Conservation (phyloP, 352 stramenopile species). For the Globisporangium polare region DNA sequence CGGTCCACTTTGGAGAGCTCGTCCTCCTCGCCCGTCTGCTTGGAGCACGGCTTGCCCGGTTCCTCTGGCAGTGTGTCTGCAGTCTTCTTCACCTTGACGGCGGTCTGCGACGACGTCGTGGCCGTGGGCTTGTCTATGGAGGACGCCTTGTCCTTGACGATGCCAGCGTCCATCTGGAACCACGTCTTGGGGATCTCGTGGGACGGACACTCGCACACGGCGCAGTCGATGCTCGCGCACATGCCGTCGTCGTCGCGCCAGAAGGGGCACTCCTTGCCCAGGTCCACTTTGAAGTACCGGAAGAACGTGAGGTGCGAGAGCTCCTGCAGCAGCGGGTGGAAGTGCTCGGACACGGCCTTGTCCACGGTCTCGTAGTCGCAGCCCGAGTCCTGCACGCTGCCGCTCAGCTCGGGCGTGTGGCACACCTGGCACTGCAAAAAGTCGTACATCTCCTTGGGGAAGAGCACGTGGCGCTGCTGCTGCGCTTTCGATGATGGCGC, state of each 20-base stretch:
- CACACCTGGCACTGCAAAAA: slow-evolving; percentile 80
- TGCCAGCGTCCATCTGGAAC: slow-evolving; percentile 52
- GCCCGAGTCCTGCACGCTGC: slow-evolving; percentile 78
- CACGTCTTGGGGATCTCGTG: slow-evolving; percentile 84
- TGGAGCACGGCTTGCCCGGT: slow-evolving; percentile 46
- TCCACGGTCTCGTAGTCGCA: slow-evolving; percentile 86
- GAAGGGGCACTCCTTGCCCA: slow-evolving; percentile 86
- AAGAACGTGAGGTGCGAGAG: slow-evolving; percentile 87
- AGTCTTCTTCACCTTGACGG: neutral
- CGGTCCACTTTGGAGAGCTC: slow-evolving; percentile 65
- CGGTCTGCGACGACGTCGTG: neutral
- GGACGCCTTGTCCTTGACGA: neutral
- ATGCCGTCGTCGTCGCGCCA: slow-evolving; percentile 88
- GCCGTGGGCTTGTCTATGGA: neutral
- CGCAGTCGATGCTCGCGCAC: slow-evolving; percentile 87
- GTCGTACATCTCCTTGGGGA: slow-evolving; percentile 70
- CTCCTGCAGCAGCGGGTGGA: slow-evolving; percentile 76
- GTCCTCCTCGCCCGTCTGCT: slow-evolving; percentile 68
- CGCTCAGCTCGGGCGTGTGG: slow-evolving; percentile 72
- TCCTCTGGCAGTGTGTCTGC: slow-evolving; percentile 14
- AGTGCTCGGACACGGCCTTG: slow-evolving; percentile 76
- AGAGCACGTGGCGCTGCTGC: slow-evolving; percentile 20
- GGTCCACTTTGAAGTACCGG: slow-evolving; percentile 92
- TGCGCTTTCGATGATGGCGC: neutral
- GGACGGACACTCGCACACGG: slow-evolving; percentile 85